Conservation (phyloP, 2,329 filamentous ascomycete species). For the Trichoderma sp. region DNA sequence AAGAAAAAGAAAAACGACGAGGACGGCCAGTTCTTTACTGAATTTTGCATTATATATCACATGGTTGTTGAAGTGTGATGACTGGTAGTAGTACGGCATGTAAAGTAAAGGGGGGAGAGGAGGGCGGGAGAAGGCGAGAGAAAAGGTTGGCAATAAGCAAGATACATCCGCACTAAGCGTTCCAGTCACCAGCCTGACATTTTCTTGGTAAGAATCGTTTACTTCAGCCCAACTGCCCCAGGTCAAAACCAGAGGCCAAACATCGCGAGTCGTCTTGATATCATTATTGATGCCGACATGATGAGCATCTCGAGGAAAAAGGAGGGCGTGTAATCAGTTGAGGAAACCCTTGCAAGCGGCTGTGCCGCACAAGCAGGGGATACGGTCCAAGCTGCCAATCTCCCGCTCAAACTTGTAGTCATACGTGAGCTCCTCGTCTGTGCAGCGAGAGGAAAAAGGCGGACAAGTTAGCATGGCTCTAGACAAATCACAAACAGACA, state of each 20-base stretch:
- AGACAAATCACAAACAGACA: conserved; percentile 5
- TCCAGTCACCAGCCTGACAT: conserved; percentile 6
- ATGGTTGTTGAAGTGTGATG: conserved; percentile 22
- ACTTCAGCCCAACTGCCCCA: background rate
- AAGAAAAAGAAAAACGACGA: background rate
- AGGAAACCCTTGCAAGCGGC: conserved; percentile 98
- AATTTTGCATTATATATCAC: conserved; percentile 11
- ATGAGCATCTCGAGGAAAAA: background rate
- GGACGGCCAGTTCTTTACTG: background rate
- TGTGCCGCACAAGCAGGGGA: conserved; percentile 95
- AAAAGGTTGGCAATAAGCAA: conserved; percentile 1
- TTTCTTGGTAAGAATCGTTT: background rate
- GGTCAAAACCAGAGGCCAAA: background rate
- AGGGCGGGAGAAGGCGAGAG: background rate
- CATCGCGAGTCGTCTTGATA: background rate
- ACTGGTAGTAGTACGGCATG: background rate
- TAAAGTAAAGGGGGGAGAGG: background rate
- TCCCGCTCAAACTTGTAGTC: conserved; percentile 99
- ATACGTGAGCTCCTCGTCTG: conserved; percentile 98
- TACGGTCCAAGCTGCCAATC: conserved; percentile 89
- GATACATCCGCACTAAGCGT: conserved; percentile 15
- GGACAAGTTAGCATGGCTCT: conserved; percentile 33
- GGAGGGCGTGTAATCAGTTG: conserved; percentile 65
- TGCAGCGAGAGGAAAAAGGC: conserved; percentile 27
- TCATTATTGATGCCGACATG: conserved; percentile 7